These are phyloP conservation scores for Claviceps digitariae DNA, from an alignment of 2,329 filamentous ascomycete species.

Conservation along the genomic window DNA sequence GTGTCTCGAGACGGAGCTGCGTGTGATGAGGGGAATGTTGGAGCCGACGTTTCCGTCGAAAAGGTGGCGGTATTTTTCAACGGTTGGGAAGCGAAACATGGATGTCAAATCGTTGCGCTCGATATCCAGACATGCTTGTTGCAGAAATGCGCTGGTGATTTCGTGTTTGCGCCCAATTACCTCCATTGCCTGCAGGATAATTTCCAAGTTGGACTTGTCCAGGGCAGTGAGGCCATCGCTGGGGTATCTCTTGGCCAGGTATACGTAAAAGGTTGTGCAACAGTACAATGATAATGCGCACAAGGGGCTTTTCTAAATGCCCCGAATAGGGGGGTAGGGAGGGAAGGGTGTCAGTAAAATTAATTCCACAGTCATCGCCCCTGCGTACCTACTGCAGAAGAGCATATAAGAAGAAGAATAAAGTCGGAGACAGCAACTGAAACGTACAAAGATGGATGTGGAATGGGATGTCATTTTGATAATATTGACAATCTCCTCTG, in stretches of 20 bases:
- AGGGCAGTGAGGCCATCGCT: slow-evolving; percentile 40
- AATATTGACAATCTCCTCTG: slow-evolving; percentile 72
- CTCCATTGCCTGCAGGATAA: slow-evolving; percentile 66
- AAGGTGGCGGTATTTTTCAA: slow-evolving; percentile 19
- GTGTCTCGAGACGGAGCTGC: slow-evolving; percentile 29
- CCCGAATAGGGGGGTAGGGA: neutral
- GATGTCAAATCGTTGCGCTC: slow-evolving; percentile 34
- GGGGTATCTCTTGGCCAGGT: slow-evolving; percentile 57
- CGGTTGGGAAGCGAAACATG: slow-evolving; percentile 21
- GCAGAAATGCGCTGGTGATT: slow-evolving; percentile 72
- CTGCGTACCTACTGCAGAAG: neutral
- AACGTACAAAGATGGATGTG: slow-evolving; percentile 50
- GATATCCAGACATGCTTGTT: slow-evolving; percentile 73
- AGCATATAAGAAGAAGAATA: neutral
- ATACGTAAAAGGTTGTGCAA: slow-evolving; percentile 69
- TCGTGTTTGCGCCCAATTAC: slow-evolving; percentile 59
- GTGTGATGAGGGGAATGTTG: slow-evolving; percentile 35
- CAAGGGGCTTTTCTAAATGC: slow-evolving; percentile 19
- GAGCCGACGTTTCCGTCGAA: slow-evolving; percentile 16
- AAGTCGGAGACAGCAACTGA: neutral
- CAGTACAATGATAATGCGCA: slow-evolving; percentile 71
- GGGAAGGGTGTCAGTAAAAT: neutral
- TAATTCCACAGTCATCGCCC: neutral
- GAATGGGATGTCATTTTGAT: slow-evolving; percentile 66
- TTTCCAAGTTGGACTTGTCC: slow-evolving; percentile 46